Evolutionary conservation across 2,329 filamentous ascomycete species (phyloP).

Genomic region (Penicillium sp.): DNA sequence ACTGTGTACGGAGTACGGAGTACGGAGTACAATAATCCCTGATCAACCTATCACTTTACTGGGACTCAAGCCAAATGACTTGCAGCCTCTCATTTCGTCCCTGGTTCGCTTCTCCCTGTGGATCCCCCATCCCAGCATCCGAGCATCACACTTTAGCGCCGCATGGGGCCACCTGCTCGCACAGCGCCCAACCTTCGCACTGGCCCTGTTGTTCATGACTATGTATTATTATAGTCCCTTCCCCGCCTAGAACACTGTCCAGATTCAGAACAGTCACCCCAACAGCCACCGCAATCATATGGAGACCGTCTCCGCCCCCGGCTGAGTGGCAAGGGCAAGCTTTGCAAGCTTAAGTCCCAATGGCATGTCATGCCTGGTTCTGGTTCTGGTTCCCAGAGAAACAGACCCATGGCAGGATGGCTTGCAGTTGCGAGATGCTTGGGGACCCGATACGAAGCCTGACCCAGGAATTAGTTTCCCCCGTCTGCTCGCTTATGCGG

Average conservation of each 20-base stretch:
- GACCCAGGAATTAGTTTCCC: background rate
- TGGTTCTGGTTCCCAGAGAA: no score
- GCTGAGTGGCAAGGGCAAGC: background rate
- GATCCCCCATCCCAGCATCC: background rate
- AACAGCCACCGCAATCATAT: background rate
- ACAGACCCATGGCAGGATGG: background rate
- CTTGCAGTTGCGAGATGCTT: background rate
- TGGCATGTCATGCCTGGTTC: no score
- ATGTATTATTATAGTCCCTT: background rate
- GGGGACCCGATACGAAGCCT: background rate
- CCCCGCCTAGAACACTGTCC: background rate
- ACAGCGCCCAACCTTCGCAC: slow-evolving; percentile 2
- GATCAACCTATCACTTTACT: background rate
- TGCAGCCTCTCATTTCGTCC: background rate
- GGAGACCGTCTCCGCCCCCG: background rate
- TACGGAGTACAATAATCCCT: no score
- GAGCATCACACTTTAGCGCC: background rate
- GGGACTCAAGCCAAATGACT: slow-evolving; percentile 1
- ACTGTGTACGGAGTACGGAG: no score
- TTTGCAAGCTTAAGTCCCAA: no score
- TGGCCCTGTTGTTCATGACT: background rate
- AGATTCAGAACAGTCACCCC: background rate
- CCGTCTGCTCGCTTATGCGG: background rate
- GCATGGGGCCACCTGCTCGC: background rate
- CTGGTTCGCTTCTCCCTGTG: slow-evolving; percentile 1